Evolutionary conservation across 257 asterid genomes (phyloP).

Genomic region (Forsythia suspensa): DNA sequence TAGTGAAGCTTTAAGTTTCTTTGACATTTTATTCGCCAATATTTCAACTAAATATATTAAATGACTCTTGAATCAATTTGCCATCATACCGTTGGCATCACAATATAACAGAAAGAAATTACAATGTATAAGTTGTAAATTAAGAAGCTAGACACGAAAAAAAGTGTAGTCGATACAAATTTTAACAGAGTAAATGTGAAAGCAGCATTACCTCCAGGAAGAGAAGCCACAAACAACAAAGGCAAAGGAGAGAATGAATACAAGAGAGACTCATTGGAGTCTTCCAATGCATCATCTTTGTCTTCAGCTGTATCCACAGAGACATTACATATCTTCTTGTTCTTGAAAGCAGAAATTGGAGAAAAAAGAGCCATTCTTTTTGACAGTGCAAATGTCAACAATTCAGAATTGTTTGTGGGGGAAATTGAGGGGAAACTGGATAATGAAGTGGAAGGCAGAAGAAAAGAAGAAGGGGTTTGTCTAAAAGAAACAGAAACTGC

Average conservation of each 20-base stretch:
- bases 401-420: neutral
- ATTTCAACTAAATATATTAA: neutral
- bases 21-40: neutral
- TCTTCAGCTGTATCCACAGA: slow-evolving; percentile 28
- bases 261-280: slow-evolving; percentile 41
- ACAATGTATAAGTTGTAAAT: neutral
- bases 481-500: slow-evolving; percentile 43
- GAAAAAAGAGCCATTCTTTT: slow-evolving; percentile 18
- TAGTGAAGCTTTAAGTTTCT: neutral
- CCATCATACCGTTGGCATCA: no score
- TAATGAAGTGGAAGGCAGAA: slow-evolving; percentile 23
- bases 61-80: neutral
- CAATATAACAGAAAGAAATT: no score
- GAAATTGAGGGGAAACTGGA: slow-evolving; percentile 24
- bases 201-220: slow-evolving; percentile 74
- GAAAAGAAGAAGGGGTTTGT: slow-evolving; percentile 31
- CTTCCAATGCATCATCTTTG: slow-evolving; percentile 19
- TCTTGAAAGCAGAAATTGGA: slow-evolving; percentile 32
- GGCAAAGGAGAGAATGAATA: slow-evolving; percentile 62
- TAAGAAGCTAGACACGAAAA: neutral
- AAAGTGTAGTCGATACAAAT: neutral
- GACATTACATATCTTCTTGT: slow-evolving; percentile 10
- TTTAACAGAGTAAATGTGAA: neutral
- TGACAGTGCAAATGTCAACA: neutral
- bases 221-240: slow-evolving; percentile 59